Percentiles rank a stretch among this genome's conserved stretches.
Evolutionary conservation across 179 eudicot species (phyloP).

Genomic region (Silene coronaria): DNA sequence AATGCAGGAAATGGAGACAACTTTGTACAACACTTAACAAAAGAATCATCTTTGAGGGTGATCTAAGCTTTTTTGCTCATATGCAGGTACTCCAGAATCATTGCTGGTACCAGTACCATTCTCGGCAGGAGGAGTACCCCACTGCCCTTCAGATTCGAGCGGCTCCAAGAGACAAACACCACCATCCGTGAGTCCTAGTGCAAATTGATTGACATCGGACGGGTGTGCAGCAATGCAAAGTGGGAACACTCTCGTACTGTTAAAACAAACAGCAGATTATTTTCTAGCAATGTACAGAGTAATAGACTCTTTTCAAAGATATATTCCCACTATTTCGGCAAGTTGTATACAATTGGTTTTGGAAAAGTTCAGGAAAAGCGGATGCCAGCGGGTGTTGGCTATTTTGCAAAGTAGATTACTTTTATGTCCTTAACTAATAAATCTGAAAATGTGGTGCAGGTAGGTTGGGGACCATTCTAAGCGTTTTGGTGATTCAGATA

Average conservation of each 20-base stretch:
- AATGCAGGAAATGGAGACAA: no score
- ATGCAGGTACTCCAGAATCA: slow-evolving; percentile 27
- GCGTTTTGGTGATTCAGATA: no score
- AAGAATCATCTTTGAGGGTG: slow-evolving; percentile 38
- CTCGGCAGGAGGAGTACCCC: slow-evolving; percentile 44
- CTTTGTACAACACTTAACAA: slow-evolving; percentile 20
- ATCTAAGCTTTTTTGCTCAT: no score
- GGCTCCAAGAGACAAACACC: slow-evolving; percentile 52
- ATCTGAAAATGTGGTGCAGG: no score
- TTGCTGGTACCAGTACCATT: slow-evolving; percentile 37
- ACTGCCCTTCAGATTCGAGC: slow-evolving; percentile 44
- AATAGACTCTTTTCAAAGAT: no score
- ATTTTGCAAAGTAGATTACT: no score
- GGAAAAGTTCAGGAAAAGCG: no score
- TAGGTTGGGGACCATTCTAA: no score
- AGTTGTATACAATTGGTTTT: no score
- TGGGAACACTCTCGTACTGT: slow-evolving; percentile 42
- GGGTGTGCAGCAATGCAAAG: slow-evolving; percentile 52
- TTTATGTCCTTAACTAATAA: no score
- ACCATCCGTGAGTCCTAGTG: slow-evolving; percentile 48
- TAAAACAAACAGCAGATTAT: not conserved
- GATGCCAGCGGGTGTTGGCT: no score
- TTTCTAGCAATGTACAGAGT: not conserved
- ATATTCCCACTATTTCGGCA: no score
- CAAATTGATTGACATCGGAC: slow-evolving; percentile 47